These are phyloP conservation scores for Croton laevigatus DNA, from an alignment of 441 rosid species.

Conservation along the genomic window DNA sequence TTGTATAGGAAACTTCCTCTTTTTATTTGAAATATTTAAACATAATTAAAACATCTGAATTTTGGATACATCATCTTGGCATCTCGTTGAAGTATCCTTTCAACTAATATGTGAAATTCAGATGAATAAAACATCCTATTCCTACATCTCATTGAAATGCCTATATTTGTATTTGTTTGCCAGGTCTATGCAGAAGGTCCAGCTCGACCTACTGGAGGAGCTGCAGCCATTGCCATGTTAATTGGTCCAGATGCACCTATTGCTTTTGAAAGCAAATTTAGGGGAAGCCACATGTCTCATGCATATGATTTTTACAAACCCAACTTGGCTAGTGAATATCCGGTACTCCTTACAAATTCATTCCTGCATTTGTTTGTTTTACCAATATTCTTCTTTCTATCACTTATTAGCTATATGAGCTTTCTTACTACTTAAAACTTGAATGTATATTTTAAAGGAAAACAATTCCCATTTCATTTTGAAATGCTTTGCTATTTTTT, in stretches of 20 bases:
- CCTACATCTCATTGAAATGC: neutral
- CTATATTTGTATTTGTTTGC: conserved; percentile 22
- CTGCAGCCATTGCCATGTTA: conserved; percentile 90
- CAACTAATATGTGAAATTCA: neutral
- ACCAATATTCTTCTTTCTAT: neutral
- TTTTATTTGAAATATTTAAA: neutral
- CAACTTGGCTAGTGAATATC: conserved; percentile 97
- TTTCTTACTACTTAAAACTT: neutral
- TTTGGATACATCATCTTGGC: neutral
- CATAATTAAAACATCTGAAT: neutral
- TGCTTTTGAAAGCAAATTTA: conserved; percentile 84
- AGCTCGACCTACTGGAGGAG: conserved; percentile 99
- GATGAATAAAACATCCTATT: neutral
- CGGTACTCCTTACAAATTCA: conserved; percentile 45
- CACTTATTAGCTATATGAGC: neutral
- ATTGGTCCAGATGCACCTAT: conserved; percentile 96
- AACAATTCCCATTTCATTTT: neutral
- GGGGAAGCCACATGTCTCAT: conserved; percentile 97
- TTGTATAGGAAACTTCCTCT: neutral
- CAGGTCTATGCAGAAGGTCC: conserved; percentile 99
- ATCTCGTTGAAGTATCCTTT: too few species aligned
- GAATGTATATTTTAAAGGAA: neutral
- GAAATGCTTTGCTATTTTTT: conserved; percentile 1
- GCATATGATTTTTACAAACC: conserved; percentile 99
- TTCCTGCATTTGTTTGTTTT: conserved; percentile 11